Base-by-base conservation (phyloP, 2,329 filamentous ascomycete species). In the Colletotrichum lupini region DNA sequence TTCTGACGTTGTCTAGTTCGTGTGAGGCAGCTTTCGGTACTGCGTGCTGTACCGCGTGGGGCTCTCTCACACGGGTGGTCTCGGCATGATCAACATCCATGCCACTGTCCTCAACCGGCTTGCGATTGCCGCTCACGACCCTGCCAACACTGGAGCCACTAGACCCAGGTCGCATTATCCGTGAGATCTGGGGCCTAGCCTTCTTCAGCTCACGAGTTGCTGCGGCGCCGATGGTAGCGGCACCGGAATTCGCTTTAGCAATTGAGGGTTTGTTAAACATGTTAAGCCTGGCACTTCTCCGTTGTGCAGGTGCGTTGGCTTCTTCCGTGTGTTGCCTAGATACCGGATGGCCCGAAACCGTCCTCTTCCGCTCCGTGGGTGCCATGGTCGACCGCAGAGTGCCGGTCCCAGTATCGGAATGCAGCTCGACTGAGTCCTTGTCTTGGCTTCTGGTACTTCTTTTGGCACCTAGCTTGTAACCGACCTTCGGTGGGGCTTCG, bases 71-170 rank as follows among this genome's bases (percentile, higher is more conserved):
- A 67, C 86, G 84, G 4, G 85, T 82, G 32, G 81, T 80, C 76
- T 95, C 93, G 77, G 90, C 93, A 24, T 89, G 86, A 74, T 97
- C 93, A 42, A 92, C 82, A 68, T 96, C 93, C 84, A 92, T 89
- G 52, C 86, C 86, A 73, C 93, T 91, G 64, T 93, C 89, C 60
- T 92, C 89, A 26, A 89, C 75, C 3, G 92, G 92, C 81, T 97
- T 98, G 71, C 95, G 90, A 80, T 97, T 98, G 26, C 95, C 95
- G 81, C 95, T 98, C 57, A 98, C 94, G 68, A 96, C 94, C 77
- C 95, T 91, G 22, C 95, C 94, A 52, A 97, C 94, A 67, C 90
- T 94, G 4, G 93, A 91, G 19, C 89, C 86, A 73, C 91, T 91
- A 16, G 92, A 82, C 79, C 89, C 85, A 83, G 93, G 83, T 83